A percentile compares a stretch with the other conserved stretches of the same genome.
phyloP scores from a whole-genome alignment of 140 eudicot genomes.

The Oenanthe javanica region DNA sequence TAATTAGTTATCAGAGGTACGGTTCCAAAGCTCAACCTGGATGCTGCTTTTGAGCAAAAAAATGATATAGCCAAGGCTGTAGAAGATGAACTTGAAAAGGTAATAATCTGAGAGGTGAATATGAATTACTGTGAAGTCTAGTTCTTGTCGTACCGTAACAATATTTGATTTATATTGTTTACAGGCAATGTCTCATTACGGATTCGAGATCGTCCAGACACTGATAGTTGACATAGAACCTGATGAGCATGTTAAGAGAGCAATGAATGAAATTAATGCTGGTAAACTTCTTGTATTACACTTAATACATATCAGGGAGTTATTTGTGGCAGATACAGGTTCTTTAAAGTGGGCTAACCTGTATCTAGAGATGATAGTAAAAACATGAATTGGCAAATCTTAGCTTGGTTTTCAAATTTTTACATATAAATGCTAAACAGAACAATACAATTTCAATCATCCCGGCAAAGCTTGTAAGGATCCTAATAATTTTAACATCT shows the following conservation, averaged over 20 bases:
- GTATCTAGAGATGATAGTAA: not conserved
- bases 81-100: slow-evolving; percentile 55
- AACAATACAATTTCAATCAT: not conserved
- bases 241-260: slow-evolving; percentile 57
- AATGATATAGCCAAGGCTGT: slow-evolving; percentile 54
- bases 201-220: slow-evolving; percentile 53
- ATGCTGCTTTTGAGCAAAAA: slow-evolving; percentile 55
- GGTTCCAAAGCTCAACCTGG: slow-evolving; percentile 46
- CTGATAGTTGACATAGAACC: slow-evolving; percentile 58
- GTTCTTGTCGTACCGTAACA: not conserved
- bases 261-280: slow-evolving; percentile 63
- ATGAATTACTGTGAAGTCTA: not conserved
- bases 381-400: not conserved
- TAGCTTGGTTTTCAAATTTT: not conserved
- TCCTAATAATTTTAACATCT: not conserved
- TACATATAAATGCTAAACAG: not conserved
- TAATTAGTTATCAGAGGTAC: slow-evolving; percentile 39
- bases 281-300: slow-evolving; percentile 24
- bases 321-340: not conserved
- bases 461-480: not conserved
- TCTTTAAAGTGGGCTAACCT: not conserved
- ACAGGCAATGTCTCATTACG: slow-evolving; percentile 59
- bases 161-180: not conserved
- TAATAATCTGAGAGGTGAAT: not conserved
- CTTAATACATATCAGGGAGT: not conserved